phyloP scores from a whole-genome alignment of 768 basidiomycete genomes.

The Tubosaeta brunneosetosa region DNA sequence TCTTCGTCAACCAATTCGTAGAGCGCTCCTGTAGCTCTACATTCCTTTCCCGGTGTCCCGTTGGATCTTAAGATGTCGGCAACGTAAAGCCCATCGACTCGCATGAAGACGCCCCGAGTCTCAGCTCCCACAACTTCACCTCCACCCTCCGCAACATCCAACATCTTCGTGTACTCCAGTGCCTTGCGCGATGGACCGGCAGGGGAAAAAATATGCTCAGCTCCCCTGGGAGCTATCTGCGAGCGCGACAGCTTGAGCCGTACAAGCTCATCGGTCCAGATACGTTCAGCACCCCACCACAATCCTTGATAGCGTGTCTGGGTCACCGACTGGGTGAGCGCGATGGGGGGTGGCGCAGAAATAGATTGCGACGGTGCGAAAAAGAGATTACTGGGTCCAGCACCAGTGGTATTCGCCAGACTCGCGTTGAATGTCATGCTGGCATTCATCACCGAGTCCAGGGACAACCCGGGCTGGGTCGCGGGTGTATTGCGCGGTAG shows the following conservation, averaged over 20 bases:
- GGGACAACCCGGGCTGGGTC: constrained; percentile 20
- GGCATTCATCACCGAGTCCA: constrained; percentile 44
- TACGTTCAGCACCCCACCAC: constrained; percentile 88
- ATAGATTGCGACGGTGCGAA: not conserved
- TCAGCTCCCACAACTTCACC: constrained; percentile 24
- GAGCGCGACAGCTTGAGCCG: constrained; percentile 67
- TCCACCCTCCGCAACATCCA: constrained; percentile 2
- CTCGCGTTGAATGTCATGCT: constrained; percentile 42
- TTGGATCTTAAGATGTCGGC: constrained; percentile 46
- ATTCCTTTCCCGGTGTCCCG: constrained; percentile 47
- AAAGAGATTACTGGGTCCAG: constrained; percentile 7
- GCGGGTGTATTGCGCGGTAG: not conserved
- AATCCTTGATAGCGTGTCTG: constrained; percentile 72
- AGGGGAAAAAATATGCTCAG: constrained; percentile 53
- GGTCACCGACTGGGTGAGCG: constrained; percentile 30
- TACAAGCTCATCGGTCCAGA: constrained; percentile 83
- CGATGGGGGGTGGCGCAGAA: constrained; percentile 14
- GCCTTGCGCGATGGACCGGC: constrained; percentile 46
- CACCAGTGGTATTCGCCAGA: constrained; percentile 12
- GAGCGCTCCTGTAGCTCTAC: constrained; percentile 65
- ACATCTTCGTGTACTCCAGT: constrained; percentile 24
- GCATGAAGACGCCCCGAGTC: constrained; percentile 65
- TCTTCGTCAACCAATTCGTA: constrained; percentile 77
- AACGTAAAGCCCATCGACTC: constrained; percentile 59
- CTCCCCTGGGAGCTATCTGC: constrained; percentile 64